Conservation (phyloP, 768 basidiomycete species). For the Fibroporia radiculosa region DNA sequence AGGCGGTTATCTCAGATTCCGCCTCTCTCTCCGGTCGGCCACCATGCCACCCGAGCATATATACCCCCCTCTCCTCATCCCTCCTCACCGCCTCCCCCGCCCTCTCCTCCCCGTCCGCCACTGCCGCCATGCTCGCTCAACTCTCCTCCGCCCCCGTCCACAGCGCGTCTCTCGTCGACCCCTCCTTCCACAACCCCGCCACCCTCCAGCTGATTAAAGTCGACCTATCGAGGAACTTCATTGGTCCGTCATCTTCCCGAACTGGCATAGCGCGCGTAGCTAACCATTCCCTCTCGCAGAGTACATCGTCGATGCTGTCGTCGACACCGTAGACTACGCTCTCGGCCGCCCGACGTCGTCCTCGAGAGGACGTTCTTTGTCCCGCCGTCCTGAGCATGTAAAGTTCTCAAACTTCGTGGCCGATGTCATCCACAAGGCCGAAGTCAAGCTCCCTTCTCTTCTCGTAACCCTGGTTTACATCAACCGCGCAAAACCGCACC, state of each 20-base stretch:
- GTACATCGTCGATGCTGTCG: slow-evolving; percentile 59
- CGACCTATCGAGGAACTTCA: slow-evolving; percentile 51
- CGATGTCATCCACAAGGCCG: slow-evolving; percentile 64
- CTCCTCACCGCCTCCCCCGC: slow-evolving; percentile 8
- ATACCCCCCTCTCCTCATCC: slow-evolving; percentile 6
- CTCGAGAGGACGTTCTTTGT: slow-evolving; percentile 37
- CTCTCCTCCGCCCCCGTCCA: slow-evolving; percentile 27
- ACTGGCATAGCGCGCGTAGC: slow-evolving; percentile 4
- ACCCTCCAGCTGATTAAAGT: slow-evolving; percentile 63
- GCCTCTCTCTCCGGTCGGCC: too few relatives aligned
- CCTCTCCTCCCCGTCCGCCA: slow-evolving; percentile 12
- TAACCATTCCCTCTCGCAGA: slow-evolving; percentile 34
- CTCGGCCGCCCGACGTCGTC: slow-evolving; percentile 60
- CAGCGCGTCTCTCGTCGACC: slow-evolving; percentile 52
- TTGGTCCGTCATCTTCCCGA: slow-evolving; percentile 49
- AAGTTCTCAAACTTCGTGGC: slow-evolving; percentile 59
- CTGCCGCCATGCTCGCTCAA: too few relatives aligned
- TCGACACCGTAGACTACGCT: slow-evolving; percentile 70
- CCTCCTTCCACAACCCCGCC: slow-evolving; percentile 53
- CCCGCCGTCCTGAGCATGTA: slow-evolving; percentile 43
- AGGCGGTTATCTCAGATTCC: too few relatives aligned
- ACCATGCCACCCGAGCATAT: slow-evolving; percentile 2
- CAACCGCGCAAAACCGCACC: slow-evolving; percentile 66
- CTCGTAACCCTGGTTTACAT: slow-evolving; percentile 72
- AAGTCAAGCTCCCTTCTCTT: slow-evolving; percentile 62